These are phyloP conservation scores for Salix udensis DNA, from an alignment of 345 rosid species.

Conservation along the genomic window DNA sequence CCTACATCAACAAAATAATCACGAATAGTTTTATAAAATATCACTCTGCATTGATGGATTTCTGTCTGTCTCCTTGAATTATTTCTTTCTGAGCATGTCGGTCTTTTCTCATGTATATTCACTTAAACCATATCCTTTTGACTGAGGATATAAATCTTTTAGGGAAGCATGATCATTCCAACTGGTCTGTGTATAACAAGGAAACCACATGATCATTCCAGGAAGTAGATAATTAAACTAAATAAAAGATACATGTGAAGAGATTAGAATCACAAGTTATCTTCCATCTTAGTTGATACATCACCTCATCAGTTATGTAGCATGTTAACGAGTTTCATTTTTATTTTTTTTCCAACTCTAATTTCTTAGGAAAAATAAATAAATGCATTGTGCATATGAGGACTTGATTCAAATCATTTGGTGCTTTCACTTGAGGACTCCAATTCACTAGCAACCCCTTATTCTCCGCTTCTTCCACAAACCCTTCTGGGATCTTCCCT, in stretches of 20 bases:
- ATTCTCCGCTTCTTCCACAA: conserved; percentile 10
- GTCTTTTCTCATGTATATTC: neutral
- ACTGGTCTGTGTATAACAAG: neutral
- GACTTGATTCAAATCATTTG: neutral
- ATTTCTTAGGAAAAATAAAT: neutral
- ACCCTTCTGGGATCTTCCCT: conserved; percentile 37
- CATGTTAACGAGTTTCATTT: neutral
- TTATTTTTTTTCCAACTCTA: neutral
- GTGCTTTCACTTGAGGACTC: conserved; percentile 14
- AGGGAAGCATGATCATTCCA: neutral
- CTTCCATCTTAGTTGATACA: neutral
- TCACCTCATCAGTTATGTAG: neutral
- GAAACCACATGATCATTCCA: neutral
- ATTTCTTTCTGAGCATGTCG: neutral
- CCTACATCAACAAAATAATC: neutral
- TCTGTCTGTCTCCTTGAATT: no score
- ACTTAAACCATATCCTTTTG: neutral
- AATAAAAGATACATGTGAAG: neutral
- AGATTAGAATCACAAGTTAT: neutral
- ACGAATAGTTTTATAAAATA: no score
- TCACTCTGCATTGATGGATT: no score
- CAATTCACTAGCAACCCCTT: conserved; percentile 8
- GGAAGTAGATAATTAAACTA: neutral
- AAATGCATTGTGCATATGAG: neutral
- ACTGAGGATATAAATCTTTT: no score